A percentile compares a stretch with the other conserved stretches of the same genome.
These are phyloP conservation scores for Aureobasidium uvarum DNA, from an alignment of 2,329 filamentous ascomycete genomes.

Conservation along the genomic window DNA sequence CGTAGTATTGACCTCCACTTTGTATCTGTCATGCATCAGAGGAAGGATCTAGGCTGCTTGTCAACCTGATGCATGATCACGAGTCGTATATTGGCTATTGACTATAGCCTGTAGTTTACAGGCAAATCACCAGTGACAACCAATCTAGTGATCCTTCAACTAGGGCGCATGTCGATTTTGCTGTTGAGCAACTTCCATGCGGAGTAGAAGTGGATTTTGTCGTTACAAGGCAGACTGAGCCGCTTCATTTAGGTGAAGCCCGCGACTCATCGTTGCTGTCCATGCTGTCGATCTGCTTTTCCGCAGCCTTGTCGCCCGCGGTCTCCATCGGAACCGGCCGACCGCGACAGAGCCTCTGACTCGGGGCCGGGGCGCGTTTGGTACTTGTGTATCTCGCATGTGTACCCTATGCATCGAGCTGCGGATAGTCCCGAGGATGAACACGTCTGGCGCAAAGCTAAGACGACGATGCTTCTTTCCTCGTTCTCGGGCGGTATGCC, in stretches of 20 bases:
- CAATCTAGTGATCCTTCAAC: background rate
- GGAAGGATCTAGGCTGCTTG: background rate
- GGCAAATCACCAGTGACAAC: background rate
- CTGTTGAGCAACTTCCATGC: background rate
- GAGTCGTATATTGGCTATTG: constrained; percentile 5
- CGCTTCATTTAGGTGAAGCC: background rate
- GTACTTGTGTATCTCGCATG: background rate
- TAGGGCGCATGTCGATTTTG: background rate
- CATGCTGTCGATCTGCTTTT: background rate
- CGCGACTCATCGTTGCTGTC: constrained; percentile 1
- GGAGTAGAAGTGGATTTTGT: background rate
- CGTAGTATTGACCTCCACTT: background rate
- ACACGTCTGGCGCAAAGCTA: constrained; percentile 4
- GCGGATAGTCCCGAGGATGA: constrained; percentile 1
- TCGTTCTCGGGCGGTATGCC: background rate
- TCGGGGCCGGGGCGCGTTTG: background rate
- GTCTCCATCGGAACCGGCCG: constrained; percentile 1
- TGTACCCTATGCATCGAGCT: background rate
- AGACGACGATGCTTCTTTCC: constrained; percentile 10
- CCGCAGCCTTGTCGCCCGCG: background rate
- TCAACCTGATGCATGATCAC: constrained; percentile 8
- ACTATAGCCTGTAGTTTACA: background rate
- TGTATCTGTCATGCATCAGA: constrained; percentile 5
- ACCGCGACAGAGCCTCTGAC: background rate
- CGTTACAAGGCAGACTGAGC: background rate